Percentiles rank a stretch among this genome's conserved stretches.
Conservation (phyloP, 75 land plant species). For the Gnetum montanum region DNA sequence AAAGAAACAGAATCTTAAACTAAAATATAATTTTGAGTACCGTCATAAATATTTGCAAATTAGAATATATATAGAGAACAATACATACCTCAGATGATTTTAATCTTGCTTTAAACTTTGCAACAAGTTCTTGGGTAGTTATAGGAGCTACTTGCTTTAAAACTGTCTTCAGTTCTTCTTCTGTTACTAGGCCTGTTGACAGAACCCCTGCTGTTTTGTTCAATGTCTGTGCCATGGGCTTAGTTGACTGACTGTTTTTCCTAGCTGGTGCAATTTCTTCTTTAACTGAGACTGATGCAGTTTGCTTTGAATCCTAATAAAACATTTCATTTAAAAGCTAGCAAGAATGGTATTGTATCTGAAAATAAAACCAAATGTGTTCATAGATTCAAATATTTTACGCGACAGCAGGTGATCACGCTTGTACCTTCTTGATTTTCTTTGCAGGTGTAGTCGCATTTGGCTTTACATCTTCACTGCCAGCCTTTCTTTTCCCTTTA, state of each 20-base stretch:
- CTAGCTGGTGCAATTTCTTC: conserved; percentile 21
- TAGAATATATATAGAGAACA: too few relatives aligned
- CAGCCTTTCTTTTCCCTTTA: conserved; percentile 72
- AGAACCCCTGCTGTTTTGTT: conserved; percentile 16
- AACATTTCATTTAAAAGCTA: too few relatives aligned
- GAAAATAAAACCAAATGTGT: too few relatives aligned
- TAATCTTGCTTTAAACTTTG: conserved; percentile 66
- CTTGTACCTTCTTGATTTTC: conserved; percentile 70
- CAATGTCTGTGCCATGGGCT: conserved; percentile 23
- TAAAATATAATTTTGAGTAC: too few relatives aligned
- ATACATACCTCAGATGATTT: conserved; percentile 47
- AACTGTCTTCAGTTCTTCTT: conserved; percentile 82
- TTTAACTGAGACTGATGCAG: conserved; percentile 23
- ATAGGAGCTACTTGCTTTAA: conserved; percentile 51
- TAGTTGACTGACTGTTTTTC: conserved; percentile 17
- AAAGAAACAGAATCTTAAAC: too few relatives aligned
- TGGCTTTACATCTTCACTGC: conserved; percentile 61
- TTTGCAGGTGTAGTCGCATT: conserved; percentile 34
- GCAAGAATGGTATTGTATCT: too few relatives aligned
- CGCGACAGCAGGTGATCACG: too few relatives aligned
- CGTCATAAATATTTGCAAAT: too few relatives aligned
- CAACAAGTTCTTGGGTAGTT: conserved; percentile 87
- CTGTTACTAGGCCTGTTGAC: conserved; percentile 60
- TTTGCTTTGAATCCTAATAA: conserved; percentile 38
- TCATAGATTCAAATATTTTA: too few relatives aligned